Conservation (phyloP, 179 eudicot species). For the Silene coronaria region DNA sequence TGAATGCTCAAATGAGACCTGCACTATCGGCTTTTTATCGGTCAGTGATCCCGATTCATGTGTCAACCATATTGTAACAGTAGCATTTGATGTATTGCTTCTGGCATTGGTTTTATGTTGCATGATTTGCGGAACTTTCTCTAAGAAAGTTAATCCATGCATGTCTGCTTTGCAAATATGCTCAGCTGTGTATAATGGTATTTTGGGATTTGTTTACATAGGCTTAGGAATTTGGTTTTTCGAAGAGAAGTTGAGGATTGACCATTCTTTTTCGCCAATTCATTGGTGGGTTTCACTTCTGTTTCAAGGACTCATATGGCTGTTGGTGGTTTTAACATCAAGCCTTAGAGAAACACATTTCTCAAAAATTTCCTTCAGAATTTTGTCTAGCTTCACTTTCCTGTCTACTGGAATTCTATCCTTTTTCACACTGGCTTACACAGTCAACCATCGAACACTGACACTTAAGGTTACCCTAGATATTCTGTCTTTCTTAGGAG, state of each 20-base stretch:
- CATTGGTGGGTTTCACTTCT: slow-evolving; percentile 40
- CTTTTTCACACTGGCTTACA: slow-evolving; percentile 30
- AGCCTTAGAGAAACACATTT: slow-evolving; percentile 43
- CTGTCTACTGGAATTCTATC: slow-evolving; percentile 35
- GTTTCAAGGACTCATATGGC: slow-evolving; percentile 26
- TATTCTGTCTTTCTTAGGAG: slow-evolving; percentile 27
- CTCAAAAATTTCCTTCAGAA: slow-evolving; percentile 25
- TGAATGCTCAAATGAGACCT: background rate
- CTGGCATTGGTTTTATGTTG: slow-evolving; percentile 30
- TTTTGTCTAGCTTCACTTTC: slow-evolving; percentile 41
- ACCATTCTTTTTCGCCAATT: slow-evolving; percentile 23
- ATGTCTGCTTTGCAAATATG: slow-evolving; percentile 12
- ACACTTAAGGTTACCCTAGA: slow-evolving; percentile 18
- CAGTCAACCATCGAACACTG: slow-evolving; percentile 16
- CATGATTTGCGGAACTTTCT: slow-evolving; percentile 24
- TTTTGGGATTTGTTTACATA: slow-evolving; percentile 42
- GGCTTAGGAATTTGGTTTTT: slow-evolving; percentile 44
- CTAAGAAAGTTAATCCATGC: background rate
- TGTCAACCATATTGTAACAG: slow-evolving; percentile 1
- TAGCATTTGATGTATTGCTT: slow-evolving; percentile 33
- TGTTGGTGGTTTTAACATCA: slow-evolving; percentile 22
- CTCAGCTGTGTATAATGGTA: slow-evolving; percentile 46
- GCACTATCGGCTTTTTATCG: background rate
- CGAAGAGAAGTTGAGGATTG: slow-evolving; percentile 30
- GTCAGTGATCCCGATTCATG: background rate